Evolutionary conservation across 2,329 filamentous ascomycete species (phyloP), one percentile per base, ranked within the genome.

Genomic region (Coleophoma crateriformis): DNA sequence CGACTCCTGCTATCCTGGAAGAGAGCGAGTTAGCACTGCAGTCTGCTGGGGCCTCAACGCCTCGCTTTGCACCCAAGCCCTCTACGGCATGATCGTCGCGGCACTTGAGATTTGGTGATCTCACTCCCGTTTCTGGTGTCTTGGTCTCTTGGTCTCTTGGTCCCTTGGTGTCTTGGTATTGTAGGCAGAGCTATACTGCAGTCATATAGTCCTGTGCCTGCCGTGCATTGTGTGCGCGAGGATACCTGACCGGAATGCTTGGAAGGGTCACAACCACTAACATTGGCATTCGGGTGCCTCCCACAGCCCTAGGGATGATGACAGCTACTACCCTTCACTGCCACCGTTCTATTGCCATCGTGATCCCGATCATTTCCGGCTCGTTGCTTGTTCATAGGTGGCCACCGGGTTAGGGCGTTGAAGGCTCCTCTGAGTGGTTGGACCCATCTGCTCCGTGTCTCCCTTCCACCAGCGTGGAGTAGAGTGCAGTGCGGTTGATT

Each of bases 31-130:
- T 37, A 2, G 34, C 11, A n/a, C 12, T 2, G 34, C n/a, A 12
- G 34, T 12, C 34, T 12, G 34, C 34, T 12, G 2, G 34, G n/a
- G 34, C 2, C 35, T 12, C 35, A 7, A 3, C 6, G 12, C 3
- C 35, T 48, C 47, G 48, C 47, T 27, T 37, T 54, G 49, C 51
- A 45, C 44, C 50, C 42, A 50, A 50, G 48, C 51, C 46, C 49
- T 37, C 54, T 48, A n/a, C 17, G 47, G 47, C 48, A 40, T 33
- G 55, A 54, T 54, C 53, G 33, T 43, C 51, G 22, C 45, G 45
- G 52, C 19, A 56, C 45, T 54, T 49, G 20, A 22, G 33, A 7
- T 7, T 17, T 38, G 27, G 27, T 27, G 27, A 27, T 38, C 37
- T 46, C 33, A 54, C 46, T 47, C 19, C 45, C 33, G 22, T 35